phyloP scores from a whole-genome alignment of 2,329 filamentous ascomycete species.

The Aspergillus nomiae region DNA sequence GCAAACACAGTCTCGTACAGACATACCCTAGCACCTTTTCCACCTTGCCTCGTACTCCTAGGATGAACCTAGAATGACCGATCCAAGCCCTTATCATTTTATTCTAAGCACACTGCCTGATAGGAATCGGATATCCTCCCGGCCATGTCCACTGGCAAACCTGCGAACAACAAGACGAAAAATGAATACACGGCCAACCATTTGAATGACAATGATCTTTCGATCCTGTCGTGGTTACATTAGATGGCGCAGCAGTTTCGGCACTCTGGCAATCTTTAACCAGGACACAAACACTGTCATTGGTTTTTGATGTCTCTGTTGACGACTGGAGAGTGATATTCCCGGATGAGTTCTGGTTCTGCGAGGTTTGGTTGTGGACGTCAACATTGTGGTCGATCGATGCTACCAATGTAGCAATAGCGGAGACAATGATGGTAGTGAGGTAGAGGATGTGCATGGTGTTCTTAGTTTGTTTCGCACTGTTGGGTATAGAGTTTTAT shows the following conservation, averaged over 20 bases:
- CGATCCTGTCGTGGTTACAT: not conserved
- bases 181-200: not conserved
- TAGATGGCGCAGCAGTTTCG: not conserved
- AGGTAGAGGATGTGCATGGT: not conserved
- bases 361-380: not conserved
- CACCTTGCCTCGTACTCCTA: not conserved
- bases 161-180: not conserved
- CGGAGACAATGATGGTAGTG: not conserved
- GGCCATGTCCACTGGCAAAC: slow-evolving; percentile 1
- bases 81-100: not conserved
- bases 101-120: not conserved
- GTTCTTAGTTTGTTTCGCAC: not conserved
- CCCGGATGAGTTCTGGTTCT: not conserved
- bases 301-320: not conserved
- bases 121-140: slow-evolving; percentile 1
- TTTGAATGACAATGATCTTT: not conserved
- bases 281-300: not conserved
- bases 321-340: not conserved
- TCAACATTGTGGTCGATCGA: not conserved
- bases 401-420: not conserved
- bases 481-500: not conserved
- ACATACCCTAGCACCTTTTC: not conserved
- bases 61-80: not conserved
- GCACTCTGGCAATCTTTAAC: not conserved
- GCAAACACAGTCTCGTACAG: not conserved